These are phyloP conservation scores for Aureobasidium sp. DNA, from an alignment of 2,329 filamentous ascomycete genomes.

Conservation along the genomic window DNA sequence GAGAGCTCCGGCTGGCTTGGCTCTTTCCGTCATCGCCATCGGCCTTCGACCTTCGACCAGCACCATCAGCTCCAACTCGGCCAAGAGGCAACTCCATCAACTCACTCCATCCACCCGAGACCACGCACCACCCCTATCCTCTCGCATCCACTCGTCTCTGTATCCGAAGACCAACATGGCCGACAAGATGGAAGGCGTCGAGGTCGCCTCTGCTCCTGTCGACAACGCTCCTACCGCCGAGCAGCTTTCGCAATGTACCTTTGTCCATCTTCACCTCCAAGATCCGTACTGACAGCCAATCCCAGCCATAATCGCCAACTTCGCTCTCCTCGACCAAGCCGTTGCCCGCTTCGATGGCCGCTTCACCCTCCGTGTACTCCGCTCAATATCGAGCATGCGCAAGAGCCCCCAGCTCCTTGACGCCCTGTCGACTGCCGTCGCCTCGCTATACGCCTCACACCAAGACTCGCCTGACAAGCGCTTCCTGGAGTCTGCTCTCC, in stretches of 20 bases:
- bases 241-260: constrained; percentile 14
- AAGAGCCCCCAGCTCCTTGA: constrained; percentile 51
- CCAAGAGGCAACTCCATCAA: constrained; percentile 14
- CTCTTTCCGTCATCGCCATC: constrained; percentile 12
- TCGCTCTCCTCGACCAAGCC: constrained; percentile 80
- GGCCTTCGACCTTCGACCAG: neutral
- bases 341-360: constrained; percentile 88
- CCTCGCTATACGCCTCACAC: constrained; percentile 13
- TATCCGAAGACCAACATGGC: constrained; percentile 30
- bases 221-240: constrained; percentile 13
- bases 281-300: constrained; percentile 10
- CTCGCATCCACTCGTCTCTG: constrained; percentile 8
- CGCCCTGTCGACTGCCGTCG: constrained; percentile 22
- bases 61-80: constrained; percentile 3
- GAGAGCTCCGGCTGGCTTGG: constrained; percentile 1
- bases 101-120: neutral
- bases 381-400: constrained; percentile 90
- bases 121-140: constrained; percentile 6
- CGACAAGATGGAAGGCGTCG: constrained; percentile 43
- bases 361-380: constrained; percentile 87
- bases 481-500: constrained; percentile 14
- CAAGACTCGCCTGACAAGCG: constrained; percentile 12
- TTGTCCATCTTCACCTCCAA: neutral
- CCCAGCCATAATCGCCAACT: constrained; percentile 90
- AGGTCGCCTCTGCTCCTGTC: constrained; percentile 19